Conservation (phyloP, 2,329 filamentous ascomycete genomes). For the Colletotrichum noveboracense region DNA sequence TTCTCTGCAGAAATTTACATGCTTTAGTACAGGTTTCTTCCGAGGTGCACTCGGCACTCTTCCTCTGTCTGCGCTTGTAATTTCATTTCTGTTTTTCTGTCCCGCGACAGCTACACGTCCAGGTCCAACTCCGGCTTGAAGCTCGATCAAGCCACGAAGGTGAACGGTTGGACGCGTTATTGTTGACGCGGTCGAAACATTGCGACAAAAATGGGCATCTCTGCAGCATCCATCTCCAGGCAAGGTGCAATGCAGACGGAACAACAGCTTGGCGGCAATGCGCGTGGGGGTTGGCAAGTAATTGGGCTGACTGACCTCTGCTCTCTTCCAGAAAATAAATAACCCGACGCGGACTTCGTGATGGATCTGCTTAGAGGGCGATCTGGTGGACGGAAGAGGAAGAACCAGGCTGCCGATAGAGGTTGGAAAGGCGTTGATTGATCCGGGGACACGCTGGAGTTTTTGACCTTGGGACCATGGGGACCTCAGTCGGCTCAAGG, state of each 20-base stretch:
- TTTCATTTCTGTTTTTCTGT: background rate
- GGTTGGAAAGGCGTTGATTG: constrained; percentile 24
- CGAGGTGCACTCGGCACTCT: background rate
- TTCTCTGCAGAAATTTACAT: constrained; percentile 3
- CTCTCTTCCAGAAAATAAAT: constrained; percentile 3
- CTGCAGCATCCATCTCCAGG: background rate
- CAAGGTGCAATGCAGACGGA: background rate
- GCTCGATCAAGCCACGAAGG: background rate
- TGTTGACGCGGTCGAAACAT: background rate
- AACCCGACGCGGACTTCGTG: constrained; percentile 17
- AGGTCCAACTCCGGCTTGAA: background rate
- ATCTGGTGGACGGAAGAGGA: constrained; percentile 24
- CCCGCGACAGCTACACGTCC: background rate
- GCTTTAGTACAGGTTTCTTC: background rate
- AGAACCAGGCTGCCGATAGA: constrained; percentile 23
- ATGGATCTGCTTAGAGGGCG: constrained; percentile 19
- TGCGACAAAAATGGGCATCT: background rate
- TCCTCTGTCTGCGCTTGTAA: background rate
- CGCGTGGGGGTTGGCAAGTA: background rate
- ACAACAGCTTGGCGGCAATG: background rate
- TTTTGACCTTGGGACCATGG: constrained; percentile 12
- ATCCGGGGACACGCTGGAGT: constrained; percentile 21
- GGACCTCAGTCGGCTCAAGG: background rate
- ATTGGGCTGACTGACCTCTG: constrained; percentile 20
- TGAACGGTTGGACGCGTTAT: background rate